phyloP scores from a whole-genome alignment of 768 basidiomycete species.

The Sporobolomyces pararoseus region DNA sequence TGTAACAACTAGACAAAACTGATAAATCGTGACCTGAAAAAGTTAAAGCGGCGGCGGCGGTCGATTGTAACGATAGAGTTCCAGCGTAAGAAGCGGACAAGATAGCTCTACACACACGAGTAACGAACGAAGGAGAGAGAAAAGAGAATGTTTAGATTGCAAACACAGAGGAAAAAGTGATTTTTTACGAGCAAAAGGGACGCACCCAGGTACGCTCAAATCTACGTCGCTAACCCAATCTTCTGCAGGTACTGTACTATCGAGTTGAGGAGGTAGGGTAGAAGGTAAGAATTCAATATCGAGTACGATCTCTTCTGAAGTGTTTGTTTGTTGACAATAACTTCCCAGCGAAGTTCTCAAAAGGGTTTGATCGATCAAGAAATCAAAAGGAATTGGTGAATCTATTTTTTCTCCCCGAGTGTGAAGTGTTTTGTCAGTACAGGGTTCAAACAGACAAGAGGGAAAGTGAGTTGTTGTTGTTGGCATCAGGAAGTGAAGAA shows the following conservation, averaged over 20 bases:
- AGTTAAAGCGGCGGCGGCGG: slow-evolving; percentile 55
- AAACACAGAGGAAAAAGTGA: slow-evolving; percentile 3
- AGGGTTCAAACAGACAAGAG: neutral
- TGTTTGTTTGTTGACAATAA: slow-evolving; percentile 56
- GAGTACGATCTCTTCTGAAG: slow-evolving; percentile 83
- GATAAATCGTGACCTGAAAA: slow-evolving; percentile 62
- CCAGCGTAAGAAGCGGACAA: slow-evolving; percentile 79
- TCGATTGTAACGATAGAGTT: slow-evolving; percentile 61
- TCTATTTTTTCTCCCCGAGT: too few relatives aligned
- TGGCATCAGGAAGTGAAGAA: slow-evolving; percentile 44
- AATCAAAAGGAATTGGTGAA: slow-evolving; percentile 82
- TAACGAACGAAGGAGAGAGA: neutral
- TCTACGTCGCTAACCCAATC: slow-evolving; percentile 84
- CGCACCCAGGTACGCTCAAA: slow-evolving; percentile 20
- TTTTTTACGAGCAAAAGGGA: slow-evolving; percentile 6
- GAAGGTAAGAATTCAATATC: slow-evolving; percentile 90
- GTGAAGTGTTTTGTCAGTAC: neutral
- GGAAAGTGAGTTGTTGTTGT: neutral
- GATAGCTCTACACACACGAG: slow-evolving; percentile 33
- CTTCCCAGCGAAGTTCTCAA: slow-evolving; percentile 66
- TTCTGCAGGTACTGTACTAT: slow-evolving; percentile 74
- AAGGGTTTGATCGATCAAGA: slow-evolving; percentile 61
- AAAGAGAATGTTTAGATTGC: slow-evolving; percentile 1
- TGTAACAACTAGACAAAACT: slow-evolving; percentile 62
- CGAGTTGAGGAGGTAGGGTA: slow-evolving; percentile 76